phyloP scores from a whole-genome alignment of 441 rosid genomes.

The Populus trichocarpa region DNA sequence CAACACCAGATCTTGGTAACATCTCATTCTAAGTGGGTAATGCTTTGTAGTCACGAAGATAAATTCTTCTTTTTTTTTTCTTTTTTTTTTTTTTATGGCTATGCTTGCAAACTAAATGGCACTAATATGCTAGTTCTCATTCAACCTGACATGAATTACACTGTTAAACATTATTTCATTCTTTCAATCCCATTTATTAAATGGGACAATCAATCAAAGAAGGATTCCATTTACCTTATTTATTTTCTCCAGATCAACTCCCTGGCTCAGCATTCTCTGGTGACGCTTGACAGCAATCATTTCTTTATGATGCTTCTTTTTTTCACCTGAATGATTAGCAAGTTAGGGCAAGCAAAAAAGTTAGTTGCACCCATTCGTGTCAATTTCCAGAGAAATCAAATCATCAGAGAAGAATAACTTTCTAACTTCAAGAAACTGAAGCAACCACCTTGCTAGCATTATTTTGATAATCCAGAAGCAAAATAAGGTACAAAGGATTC shows the following conservation, averaged over 20 bases:
- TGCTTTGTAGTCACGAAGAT: not conserved
- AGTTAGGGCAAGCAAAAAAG: not conserved
- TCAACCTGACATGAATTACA: not conserved
- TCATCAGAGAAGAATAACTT: not conserved
- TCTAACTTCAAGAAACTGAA: not conserved
- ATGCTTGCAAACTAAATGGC: not conserved
- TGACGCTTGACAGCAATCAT: slow-evolving; percentile 67
- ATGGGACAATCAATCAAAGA: not conserved
- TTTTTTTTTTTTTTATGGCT: not conserved
- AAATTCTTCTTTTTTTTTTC: not conserved
- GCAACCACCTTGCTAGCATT: not conserved
- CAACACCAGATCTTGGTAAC: not conserved
- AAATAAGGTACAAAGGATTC: not conserved
- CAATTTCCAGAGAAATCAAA: not conserved
- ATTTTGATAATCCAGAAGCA: slow-evolving; percentile 10
- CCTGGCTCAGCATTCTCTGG: slow-evolving; percentile 72
- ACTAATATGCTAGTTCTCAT: not conserved
- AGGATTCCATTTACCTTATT: slow-evolving; percentile 43
- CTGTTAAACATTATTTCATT: not conserved
- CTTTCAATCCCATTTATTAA: too few species aligned
- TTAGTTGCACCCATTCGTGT: not conserved
- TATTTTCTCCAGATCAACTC: slow-evolving; percentile 71
- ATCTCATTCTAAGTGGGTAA: too few species aligned
- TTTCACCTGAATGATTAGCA: slow-evolving; percentile 47
- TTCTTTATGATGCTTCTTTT: slow-evolving; percentile 82